These are phyloP conservation scores for Yamadazyma epiphylla DNA, from an alignment of 1,139 yeast species.

Conservation along the genomic window DNA sequence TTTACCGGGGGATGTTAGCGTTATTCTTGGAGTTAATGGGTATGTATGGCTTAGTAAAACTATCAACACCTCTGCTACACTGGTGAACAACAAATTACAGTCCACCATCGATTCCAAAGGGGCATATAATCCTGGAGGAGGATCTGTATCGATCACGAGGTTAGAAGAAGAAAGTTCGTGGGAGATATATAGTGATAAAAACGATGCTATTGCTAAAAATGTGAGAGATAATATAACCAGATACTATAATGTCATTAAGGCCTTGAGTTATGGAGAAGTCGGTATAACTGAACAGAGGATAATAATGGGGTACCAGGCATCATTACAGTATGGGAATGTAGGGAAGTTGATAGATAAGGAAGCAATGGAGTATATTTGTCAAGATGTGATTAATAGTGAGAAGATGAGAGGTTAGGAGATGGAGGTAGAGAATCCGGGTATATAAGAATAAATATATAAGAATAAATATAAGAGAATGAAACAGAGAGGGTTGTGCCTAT, in stretches of 20 bases:
- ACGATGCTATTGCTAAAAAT: slow-evolving; percentile 63
- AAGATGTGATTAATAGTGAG: slow-evolving; percentile 68
- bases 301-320: slow-evolving; percentile 82
- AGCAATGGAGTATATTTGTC: slow-evolving; percentile 68
- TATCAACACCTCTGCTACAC: slow-evolving; percentile 8
- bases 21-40: slow-evolving; percentile 92
- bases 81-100: slow-evolving; percentile 22
- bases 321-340: slow-evolving; percentile 69
- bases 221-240: slow-evolving; percentile 75
- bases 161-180: slow-evolving; percentile 92
- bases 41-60: slow-evolving; percentile 89
- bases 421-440: too few relatives aligned
- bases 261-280: slow-evolving; percentile 75
- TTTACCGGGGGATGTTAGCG: slow-evolving; percentile 86
- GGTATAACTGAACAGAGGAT: slow-evolving; percentile 84
- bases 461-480: too few relatives aligned
- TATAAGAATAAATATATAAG: too few relatives aligned
- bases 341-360: slow-evolving; percentile 76
- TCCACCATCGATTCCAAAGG: slow-evolving; percentile 42
- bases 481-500: too few relatives aligned
- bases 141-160: slow-evolving; percentile 70
- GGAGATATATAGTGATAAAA: slow-evolving; percentile 91
- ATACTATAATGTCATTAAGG: slow-evolving; percentile 78
- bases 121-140: slow-evolving; percentile 55
- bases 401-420: slow-evolving; percentile 61